Base-by-base conservation (phyloP, 257 asterid species). In the Nemophila menziesii region DNA sequence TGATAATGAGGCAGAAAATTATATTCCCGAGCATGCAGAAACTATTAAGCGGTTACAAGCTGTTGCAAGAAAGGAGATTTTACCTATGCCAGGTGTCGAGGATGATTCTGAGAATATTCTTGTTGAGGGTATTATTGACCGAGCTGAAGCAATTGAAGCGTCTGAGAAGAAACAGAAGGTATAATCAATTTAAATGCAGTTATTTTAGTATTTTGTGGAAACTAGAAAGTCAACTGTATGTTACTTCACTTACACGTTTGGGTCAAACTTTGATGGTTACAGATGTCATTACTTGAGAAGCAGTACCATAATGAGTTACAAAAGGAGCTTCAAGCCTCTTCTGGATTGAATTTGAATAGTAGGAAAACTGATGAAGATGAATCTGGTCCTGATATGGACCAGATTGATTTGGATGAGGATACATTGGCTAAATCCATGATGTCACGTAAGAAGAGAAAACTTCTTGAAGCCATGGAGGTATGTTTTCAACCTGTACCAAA, bases 1-100 rank as follows among this genome's bases (percentile, higher is more conserved):
- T 37, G 94, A 90, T 72, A 90, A 81, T 65, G 96, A 85, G 58
- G 92, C 74, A 21, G 99, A 81, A 74, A 96, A 93, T n/a, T 87
- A 90, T 63, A 65, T 90, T 50, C 99, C 99, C 7, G 96, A 90
- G 53, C 81, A 85, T 67, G 96, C 96, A 0, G 94, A 85, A 66
- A 86, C 92, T 55, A 85, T 90, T 55, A 72, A 70, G 44, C 69
- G 89, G 39, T 62, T 90, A 34, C 89, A 85, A 73, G 93, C 93
- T 68, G 96, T 96, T 55, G 86, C 69, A 60, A 77, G 78, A 56
- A 79, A 71, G 51, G 92, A 85, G 59, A 84, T 90, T 46, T 73
- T 81, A 37, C 99, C 99, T 6, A 71, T 90, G 79, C 93, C 96
- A 8, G 99, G 99, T 51, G 77, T 46, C 43, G 89, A 71, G 15